Evolutionary conservation across 2,329 filamentous ascomycete species (phyloP).

Genomic region (Cucurbitaria berberidis): DNA sequence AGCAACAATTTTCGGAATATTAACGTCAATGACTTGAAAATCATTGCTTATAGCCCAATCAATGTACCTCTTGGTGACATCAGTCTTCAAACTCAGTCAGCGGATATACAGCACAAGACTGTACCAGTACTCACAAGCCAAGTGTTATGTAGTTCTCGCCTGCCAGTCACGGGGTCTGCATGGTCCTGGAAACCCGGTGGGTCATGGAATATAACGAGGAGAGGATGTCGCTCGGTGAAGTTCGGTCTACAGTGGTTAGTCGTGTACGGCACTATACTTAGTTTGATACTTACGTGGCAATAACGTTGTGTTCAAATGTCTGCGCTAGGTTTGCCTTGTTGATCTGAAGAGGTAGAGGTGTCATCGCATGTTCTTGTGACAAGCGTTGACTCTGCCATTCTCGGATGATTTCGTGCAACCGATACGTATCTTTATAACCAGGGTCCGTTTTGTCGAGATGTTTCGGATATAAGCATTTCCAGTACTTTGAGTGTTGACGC

Average conservation of each 20-base stretch:
- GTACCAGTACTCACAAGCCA: slow-evolving; percentile 74
- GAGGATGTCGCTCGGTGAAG: slow-evolving; percentile 68
- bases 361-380: slow-evolving; percentile 76
- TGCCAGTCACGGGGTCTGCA: slow-evolving; percentile 64
- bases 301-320: slow-evolving; percentile 83
- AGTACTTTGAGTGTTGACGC: slow-evolving; percentile 70
- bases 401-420: slow-evolving; percentile 81
- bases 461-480: slow-evolving; percentile 84
- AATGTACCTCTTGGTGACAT: slow-evolving; percentile 80
- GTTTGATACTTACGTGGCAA: slow-evolving; percentile 67
- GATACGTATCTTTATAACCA: slow-evolving; percentile 49
- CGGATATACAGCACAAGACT: slow-evolving; percentile 40
- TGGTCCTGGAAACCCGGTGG: slow-evolving; percentile 61
- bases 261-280: neutral
- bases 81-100: slow-evolving; percentile 68
- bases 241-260: slow-evolving; percentile 58
- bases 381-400: slow-evolving; percentile 75
- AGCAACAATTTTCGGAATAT: slow-evolving; percentile 80
- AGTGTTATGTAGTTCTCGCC: slow-evolving; percentile 80
- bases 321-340: slow-evolving; percentile 74
- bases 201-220: slow-evolving; percentile 90
- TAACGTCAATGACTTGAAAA: slow-evolving; percentile 89
- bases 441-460: slow-evolving; percentile 45
- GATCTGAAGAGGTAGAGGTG: slow-evolving; percentile 78
- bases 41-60: slow-evolving; percentile 79